phyloP scores from a whole-genome alignment of 164 flowering plant species.

The Nymphaea thermarum region DNA sequence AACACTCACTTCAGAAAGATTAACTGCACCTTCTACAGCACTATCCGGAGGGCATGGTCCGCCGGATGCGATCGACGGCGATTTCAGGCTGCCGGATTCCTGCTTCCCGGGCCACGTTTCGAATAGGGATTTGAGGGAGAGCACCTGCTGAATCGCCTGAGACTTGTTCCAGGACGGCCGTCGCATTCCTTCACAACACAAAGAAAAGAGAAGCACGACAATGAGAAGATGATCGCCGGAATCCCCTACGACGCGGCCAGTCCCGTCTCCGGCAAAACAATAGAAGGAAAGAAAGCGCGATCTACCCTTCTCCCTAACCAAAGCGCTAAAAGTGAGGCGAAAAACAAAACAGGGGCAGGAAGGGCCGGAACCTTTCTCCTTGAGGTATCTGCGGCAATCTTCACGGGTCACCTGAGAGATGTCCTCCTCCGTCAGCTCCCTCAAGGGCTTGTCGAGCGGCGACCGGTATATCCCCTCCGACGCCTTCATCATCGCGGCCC shows the following conservation, averaged over 20 bases:
- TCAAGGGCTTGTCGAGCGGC: slow-evolving; percentile 71
- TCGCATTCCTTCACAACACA: slow-evolving; percentile 42
- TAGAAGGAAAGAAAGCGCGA: no score
- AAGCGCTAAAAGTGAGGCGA: no score
- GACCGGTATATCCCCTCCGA: slow-evolving; percentile 32
- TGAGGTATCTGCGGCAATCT: slow-evolving; percentile 89
- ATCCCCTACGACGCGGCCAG: no score
- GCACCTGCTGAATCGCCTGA: slow-evolving; percentile 89
- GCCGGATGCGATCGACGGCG: not conserved
- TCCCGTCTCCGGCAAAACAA: no score
- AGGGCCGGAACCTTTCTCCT: slow-evolving; percentile 51
- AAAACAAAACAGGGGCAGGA: no score
- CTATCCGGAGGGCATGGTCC: slow-evolving; percentile 1
- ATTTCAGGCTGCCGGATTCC: slow-evolving; percentile 12
- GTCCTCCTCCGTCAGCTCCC: slow-evolving; percentile 83
- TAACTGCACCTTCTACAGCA: slow-evolving; percentile 8
- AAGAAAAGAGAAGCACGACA: no score
- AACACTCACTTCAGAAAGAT: not conserved
- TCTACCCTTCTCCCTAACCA: no score
- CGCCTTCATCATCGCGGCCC: slow-evolving; percentile 18
- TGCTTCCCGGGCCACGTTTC: slow-evolving; percentile 24
- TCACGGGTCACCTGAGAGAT: slow-evolving; percentile 95
- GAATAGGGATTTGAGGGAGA: slow-evolving; percentile 57
- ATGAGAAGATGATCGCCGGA: no score
- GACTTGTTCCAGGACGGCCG: slow-evolving; percentile 93